A percentile compares a stretch with the other conserved stretches of the same genome.
Conservation (phyloP, 2,329 filamentous ascomycete genomes). For the Aspergillus terreus region DNA sequence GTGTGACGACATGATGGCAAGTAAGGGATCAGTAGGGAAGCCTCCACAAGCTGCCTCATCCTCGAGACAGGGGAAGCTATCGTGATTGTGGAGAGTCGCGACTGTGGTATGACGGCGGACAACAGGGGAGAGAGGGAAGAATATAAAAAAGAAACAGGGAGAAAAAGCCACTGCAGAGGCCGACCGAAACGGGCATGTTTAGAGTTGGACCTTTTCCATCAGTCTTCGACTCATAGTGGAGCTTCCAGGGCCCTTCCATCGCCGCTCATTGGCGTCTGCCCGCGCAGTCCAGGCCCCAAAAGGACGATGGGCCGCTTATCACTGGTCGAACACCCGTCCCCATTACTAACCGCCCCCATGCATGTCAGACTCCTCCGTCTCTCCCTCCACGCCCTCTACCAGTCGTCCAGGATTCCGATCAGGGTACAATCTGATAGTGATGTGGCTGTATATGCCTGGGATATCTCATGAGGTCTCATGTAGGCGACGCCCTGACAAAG, state of each 20-base stretch:
- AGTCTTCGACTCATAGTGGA: conserved; percentile 18
- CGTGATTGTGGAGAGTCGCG: too few species aligned
- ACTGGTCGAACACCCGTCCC: not conserved
- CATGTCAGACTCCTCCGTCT: not conserved
- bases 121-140: not conserved
- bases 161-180: too few species aligned
- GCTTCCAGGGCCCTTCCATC: not conserved
- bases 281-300: conserved; percentile 6
- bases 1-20: conserved; percentile 17
- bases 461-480: too few species aligned
- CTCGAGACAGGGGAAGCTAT: not conserved
- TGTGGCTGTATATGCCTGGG: too few species aligned
- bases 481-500: too few species aligned
- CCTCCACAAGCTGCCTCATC: conserved; percentile 11
- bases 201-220: conserved; percentile 2
- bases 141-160: not conserved
- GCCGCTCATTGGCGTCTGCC: not conserved
- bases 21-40: not conserved
- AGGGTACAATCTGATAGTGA: too few species aligned
- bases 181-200: not conserved
- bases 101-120: too few species aligned
- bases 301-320: not conserved
- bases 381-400: not conserved
- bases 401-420: too few species aligned
- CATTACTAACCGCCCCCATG: conserved; percentile 7